These are phyloP conservation scores for Xanthoparmelia taractica DNA, from an alignment of 495 filamentous ascomycete genomes.

Conservation along the genomic window DNA sequence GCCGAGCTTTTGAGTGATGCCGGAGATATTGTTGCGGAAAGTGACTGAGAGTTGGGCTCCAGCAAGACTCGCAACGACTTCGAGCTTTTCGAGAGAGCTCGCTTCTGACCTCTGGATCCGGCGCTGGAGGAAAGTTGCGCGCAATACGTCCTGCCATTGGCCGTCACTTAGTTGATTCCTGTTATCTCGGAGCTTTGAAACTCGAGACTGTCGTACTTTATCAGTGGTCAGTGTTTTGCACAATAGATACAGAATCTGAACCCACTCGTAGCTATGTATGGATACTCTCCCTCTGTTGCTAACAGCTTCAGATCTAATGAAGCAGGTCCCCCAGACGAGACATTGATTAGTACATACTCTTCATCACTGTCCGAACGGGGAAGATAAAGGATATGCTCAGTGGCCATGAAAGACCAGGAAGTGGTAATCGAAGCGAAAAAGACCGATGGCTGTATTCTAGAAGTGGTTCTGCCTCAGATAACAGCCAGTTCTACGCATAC, in stretches of 20 bases:
- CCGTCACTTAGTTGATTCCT: constrained; percentile 46
- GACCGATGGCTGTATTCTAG: too few relatives aligned
- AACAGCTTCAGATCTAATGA: constrained; percentile 54
- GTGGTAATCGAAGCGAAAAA: constrained; percentile 13
- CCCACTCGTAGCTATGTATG: constrained; percentile 52
- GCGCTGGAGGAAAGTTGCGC: constrained; percentile 20
- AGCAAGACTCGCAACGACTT: constrained; percentile 33
- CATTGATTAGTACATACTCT: constrained; percentile 51
- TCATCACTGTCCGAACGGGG: constrained; percentile 46
- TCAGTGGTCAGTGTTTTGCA: constrained; percentile 27
- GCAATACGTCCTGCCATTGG: constrained; percentile 51
- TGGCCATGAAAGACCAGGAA: constrained; percentile 10
- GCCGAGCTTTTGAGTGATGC: constrained; percentile 64
- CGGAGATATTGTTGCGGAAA: constrained; percentile 48
- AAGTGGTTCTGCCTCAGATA: too few relatives aligned
- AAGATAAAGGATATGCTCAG: constrained; percentile 45
- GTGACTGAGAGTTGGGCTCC: constrained; percentile 33
- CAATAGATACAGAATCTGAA: constrained; percentile 17
- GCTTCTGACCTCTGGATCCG: background rate
- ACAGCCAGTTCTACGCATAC: too few relatives aligned
- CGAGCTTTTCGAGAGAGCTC: constrained; percentile 25
- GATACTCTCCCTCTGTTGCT: constrained; percentile 59
- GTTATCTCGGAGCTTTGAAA: constrained; percentile 43
- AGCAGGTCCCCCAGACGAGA: constrained; percentile 39
- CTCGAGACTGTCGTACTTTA: constrained; percentile 41